Evolutionary conservation across 768 basidiomycete genomes (phyloP), one percentile per base, ranked within the genome.

Genomic region (Exidia glandulosa): DNA sequence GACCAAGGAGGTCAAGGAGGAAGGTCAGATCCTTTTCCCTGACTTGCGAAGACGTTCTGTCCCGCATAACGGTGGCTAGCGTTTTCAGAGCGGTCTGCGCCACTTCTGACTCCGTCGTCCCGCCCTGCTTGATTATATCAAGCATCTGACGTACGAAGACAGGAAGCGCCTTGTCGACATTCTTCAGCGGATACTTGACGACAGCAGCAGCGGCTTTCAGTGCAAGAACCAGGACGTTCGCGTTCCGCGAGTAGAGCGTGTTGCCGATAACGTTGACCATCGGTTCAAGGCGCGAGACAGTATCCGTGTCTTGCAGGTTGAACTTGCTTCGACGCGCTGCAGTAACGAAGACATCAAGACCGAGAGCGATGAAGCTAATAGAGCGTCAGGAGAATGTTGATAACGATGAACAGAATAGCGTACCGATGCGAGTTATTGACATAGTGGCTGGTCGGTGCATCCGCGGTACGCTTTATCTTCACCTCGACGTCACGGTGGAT

Each of bases 261-360:
- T 97, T 94, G 32, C 95, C 95, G 59, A 98, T 86, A 14, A 86
- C 82, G 32, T 82, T 76, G 14, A 95, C 85, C 76, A 97, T 88
- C 0, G 92, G 81, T 61, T 94, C 92, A 27, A 99, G 75, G 32
- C 93, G 86, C n/a, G 85, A 76, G 60, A 94, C 77, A 57, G 89
- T 77, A n/a, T 81, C 75, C 9, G 77, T 62, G 64, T 96, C 86
- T 29, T 81, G 81, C 67, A 95, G 86, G 68, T 95, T 86, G 66
- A 99, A 94, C 23, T 86, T 86, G 59, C 84, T 87, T 6, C 93
- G 83, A 55, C 90, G 84, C 67, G 90, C 82, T 0, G 92, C 93
- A 3, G 91, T 89, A 65, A 87, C 82, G 68, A 98, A 87, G 3
- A 99, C 76, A 58, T 98, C 94, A 45, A 98, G 77, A 45, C 96